Evolutionary conservation across 1,139 yeast species (phyloP).

Genomic region (Kodamaea suecica): DNA sequence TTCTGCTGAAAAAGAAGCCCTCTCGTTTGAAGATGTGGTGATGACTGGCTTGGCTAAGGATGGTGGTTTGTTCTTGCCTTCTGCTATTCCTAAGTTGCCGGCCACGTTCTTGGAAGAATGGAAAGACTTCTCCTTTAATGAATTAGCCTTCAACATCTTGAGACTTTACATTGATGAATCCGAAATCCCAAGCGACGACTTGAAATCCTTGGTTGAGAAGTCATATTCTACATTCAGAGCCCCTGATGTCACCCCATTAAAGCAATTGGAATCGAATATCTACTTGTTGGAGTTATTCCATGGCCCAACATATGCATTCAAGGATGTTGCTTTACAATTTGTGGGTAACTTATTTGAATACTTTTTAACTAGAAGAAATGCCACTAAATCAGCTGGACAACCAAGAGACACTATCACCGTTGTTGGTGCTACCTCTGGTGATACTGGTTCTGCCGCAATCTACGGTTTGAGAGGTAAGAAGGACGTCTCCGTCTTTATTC

Average conservation of each 20-base stretch:
- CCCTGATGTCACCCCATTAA: slow-evolving; percentile 81
- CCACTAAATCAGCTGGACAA: slow-evolving; percentile 52
- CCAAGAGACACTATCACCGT: slow-evolving; percentile 84
- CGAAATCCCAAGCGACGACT: slow-evolving; percentile 73
- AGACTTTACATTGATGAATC: slow-evolving; percentile 64
- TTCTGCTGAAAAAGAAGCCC: slow-evolving; percentile 51
- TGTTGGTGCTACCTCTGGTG: slow-evolving; percentile 99
- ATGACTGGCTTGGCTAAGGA: slow-evolving; percentile 93
- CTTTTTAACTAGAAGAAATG: slow-evolving; percentile 76
- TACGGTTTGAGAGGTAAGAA: slow-evolving; percentile 95
- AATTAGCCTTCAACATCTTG: slow-evolving; percentile 83
- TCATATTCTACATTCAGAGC: slow-evolving; percentile 90
- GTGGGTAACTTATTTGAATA: slow-evolving; percentile 95
- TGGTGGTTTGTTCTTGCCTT: slow-evolving; percentile 92
- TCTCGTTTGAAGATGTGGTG: slow-evolving; percentile 87
- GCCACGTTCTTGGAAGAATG: slow-evolving; percentile 59
- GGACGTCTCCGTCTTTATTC: slow-evolving; percentile 91
- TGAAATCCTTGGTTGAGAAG: slow-evolving; percentile 55
- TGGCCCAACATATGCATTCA: slow-evolving; percentile 98
- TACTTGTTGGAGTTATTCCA: slow-evolving; percentile 90
- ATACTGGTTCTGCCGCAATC: slow-evolving; percentile 98
- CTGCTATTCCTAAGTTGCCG: slow-evolving; percentile 70
- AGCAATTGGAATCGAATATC: slow-evolving; percentile 53
- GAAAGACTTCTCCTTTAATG: slow-evolving; percentile 74
- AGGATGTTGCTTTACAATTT: slow-evolving; percentile 96